A percentile compares a stretch with the other conserved stretches of the same genome.
Conservation (phyloP, 2,329 filamentous ascomycete genomes). For the Beauveria sp. region DNA sequence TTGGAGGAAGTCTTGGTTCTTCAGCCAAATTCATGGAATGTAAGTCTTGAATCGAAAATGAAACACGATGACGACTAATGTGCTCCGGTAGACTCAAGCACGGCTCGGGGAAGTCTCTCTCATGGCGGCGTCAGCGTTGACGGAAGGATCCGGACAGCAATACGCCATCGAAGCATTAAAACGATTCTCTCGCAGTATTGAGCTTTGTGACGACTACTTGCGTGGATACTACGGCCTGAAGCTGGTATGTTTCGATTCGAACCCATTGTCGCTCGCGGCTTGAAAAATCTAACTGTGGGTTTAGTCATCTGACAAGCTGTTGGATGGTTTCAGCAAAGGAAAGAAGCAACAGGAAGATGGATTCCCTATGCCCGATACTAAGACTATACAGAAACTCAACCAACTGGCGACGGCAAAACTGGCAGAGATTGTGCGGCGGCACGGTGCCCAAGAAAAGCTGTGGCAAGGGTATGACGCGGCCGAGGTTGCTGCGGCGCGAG, state of each 20-base stretch:
- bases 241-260: conserved; percentile 41
- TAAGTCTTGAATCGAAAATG: conserved; percentile 37
- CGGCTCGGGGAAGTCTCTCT: conserved; percentile 77
- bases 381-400: conserved; percentile 60
- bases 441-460: conserved; percentile 50
- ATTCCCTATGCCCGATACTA: conserved; percentile 46
- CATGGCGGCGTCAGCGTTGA: conserved; percentile 50
- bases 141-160: conserved; percentile 36
- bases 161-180: conserved; percentile 67
- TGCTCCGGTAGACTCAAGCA: conserved; percentile 64
- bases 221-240: conserved; percentile 90
- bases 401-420: conserved; percentile 67
- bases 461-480: conserved; percentile 67
- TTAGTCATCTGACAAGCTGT: conserved; percentile 43
- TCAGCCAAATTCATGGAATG: conserved; percentile 91
- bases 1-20: conserved; percentile 85
- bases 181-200: conserved; percentile 82
- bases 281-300: conserved; percentile 8
- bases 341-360: conserved; percentile 43
- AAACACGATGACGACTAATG: background rate
- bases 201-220: conserved; percentile 88
- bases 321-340: conserved; percentile 35
- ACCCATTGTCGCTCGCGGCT: background rate
- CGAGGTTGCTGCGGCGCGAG: conserved; percentile 64
- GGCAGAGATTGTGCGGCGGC: conserved; percentile 64